These are phyloP conservation scores for Paecilomyces variotii DNA, from an alignment of 2,329 filamentous ascomycete species.

Conservation along the genomic window DNA sequence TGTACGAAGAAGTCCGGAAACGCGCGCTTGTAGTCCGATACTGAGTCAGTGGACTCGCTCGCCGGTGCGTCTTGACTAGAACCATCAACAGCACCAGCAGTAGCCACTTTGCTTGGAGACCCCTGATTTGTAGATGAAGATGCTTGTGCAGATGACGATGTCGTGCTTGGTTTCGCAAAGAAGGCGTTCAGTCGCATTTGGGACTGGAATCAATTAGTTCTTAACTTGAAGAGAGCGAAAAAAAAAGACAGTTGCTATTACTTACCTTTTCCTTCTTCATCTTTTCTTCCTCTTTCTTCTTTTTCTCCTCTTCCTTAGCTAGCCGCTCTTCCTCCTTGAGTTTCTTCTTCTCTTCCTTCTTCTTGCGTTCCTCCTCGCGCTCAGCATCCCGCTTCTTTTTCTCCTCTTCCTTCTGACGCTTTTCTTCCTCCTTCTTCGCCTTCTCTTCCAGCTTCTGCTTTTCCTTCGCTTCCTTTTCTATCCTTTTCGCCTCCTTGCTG, in stretches of 20 bases:
- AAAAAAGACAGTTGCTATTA: neutral
- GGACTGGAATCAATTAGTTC: slow-evolving; percentile 29
- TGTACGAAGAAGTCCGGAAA: slow-evolving; percentile 81
- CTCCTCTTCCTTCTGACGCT: slow-evolving; percentile 40
- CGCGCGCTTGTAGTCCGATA: slow-evolving; percentile 55
- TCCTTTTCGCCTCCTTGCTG: slow-evolving; percentile 16
- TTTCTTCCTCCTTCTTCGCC: slow-evolving; percentile 30
- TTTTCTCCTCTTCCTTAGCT: slow-evolving; percentile 36
- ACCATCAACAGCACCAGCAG: slow-evolving; percentile 3
- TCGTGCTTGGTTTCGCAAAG: slow-evolving; percentile 35
- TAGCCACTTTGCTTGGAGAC: slow-evolving; percentile 10
- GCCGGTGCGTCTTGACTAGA: slow-evolving; percentile 5
- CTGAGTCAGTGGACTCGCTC: slow-evolving; percentile 14
- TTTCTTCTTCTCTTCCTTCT: slow-evolving; percentile 38
- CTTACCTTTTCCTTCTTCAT: slow-evolving; percentile 41
- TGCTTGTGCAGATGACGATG: slow-evolving; percentile 15
- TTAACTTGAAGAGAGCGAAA: slow-evolving; percentile 7
- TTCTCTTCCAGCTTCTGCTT: slow-evolving; percentile 26
- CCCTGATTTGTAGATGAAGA: slow-evolving; percentile 10
- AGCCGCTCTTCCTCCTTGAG: slow-evolving; percentile 33
- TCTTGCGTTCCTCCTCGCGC: slow-evolving; percentile 37
- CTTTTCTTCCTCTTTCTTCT: slow-evolving; percentile 41
- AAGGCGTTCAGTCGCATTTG: slow-evolving; percentile 46
- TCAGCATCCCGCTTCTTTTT: slow-evolving; percentile 38
- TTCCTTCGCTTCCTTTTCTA: slow-evolving; percentile 21